Conservation (phyloP, 2,329 filamentous ascomycete species). For the Pseudogymnoascus sp. region DNA sequence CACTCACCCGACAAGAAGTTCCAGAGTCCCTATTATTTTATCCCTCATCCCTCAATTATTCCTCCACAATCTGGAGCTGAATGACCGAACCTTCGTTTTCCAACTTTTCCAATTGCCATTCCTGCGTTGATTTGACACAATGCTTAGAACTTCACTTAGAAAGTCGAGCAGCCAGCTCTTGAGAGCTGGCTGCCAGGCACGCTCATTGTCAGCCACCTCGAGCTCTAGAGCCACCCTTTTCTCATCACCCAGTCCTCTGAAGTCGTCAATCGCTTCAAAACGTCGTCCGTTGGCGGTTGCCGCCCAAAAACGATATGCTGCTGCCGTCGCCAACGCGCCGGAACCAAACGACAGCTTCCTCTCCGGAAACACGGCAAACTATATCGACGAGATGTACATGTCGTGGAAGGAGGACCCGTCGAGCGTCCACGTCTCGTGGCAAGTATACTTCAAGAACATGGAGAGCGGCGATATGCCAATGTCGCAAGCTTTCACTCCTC, state of each 20-base stretch:
- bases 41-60: neutral
- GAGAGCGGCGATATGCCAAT: slow-evolving; percentile 97
- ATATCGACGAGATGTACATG: slow-evolving; percentile 99
- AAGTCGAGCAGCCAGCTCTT: slow-evolving; percentile 60
- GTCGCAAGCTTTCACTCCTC: slow-evolving; percentile 92
- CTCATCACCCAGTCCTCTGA: slow-evolving; percentile 31
- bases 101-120: slow-evolving; percentile 13
- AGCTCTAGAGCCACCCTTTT: slow-evolving; percentile 32
- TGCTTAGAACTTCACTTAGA: slow-evolving; percentile 66
- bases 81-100: slow-evolving; percentile 9
- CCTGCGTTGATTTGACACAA: slow-evolving; percentile 44
- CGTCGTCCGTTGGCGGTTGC: slow-evolving; percentile 41
- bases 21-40: slow-evolving; percentile 7
- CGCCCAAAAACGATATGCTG: slow-evolving; percentile 48
- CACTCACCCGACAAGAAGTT: neutral
- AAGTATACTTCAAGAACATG: slow-evolving; percentile 99
- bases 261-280: slow-evolving; percentile 39
- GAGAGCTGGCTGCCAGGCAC: slow-evolving; percentile 42
- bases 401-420: slow-evolving; percentile 91
- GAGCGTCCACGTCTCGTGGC: slow-evolving; percentile 97
- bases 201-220: slow-evolving; percentile 29
- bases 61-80: slow-evolving; percentile 8
- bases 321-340: slow-evolving; percentile 48
- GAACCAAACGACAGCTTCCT: slow-evolving; percentile 95
- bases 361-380: slow-evolving; percentile 93